Evolutionary conservation across 805 yeast species (phyloP), one percentile per base, ranked within the genome.

Genomic region (Saccharomycopsis olivae): DNA sequence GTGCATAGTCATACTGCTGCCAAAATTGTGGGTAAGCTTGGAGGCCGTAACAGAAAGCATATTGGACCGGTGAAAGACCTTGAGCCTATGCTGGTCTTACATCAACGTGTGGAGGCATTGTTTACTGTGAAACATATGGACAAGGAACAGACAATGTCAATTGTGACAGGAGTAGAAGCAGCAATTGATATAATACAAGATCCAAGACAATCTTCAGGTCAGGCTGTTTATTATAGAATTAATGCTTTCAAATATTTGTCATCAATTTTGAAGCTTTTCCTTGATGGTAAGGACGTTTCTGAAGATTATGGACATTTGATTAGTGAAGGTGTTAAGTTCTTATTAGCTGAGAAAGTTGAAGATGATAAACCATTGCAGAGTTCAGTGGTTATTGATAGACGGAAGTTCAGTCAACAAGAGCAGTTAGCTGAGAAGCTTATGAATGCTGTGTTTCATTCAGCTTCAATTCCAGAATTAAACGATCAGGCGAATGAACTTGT

Each of bases 1-100:
- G 95, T 86, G 49, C 95, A 88, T 49, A 80, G 95, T 14, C 99
- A 92, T 55, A 86, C 95, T 0, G 88, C 97, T 0, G 77, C 89
- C 40, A 70, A 97, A 46, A 85, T 92, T 30, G 63, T 92, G 37
- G 98, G 99, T 35, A 92, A 94, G 56, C 64, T 92, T 15, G 99
- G 99, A 29, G 99, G 99, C 2, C 73, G 98, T 54, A 89, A 89
- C 52, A 77, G 96, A 50, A 76, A 80, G 37, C 84, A 85, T 55
- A 68, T 92, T 52, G 75, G 73, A 42, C 81, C 92, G 1, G 85
- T 87, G 29, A 62, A 71, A 30, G 79, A 82, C 40, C 62, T 92
- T 49, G 64, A 67, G 35, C 44, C 40, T 10, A 69, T 69, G 44
- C 64, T 72, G 1, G 59, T 55, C 32, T 52, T 73, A n/a, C 78